These are phyloP conservation scores for Pyrenophora graminea DNA, from an alignment of 2,329 filamentous ascomycete genomes.

Conservation along the genomic window DNA sequence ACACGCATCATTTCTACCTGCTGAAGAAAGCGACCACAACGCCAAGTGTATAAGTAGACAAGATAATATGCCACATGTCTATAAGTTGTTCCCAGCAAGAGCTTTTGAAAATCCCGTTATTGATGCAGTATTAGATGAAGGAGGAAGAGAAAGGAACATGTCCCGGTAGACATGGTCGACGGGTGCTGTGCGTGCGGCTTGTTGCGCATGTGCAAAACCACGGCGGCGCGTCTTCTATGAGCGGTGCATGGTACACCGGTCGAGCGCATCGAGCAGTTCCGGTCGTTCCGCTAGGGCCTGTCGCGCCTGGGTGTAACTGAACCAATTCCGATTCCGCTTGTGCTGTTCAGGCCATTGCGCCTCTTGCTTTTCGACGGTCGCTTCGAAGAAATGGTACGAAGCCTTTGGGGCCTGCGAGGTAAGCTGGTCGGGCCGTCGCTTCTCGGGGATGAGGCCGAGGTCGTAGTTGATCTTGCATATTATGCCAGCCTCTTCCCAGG, in stretches of 20 bases:
- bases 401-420: conserved; percentile 70
- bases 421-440: conserved; percentile 61
- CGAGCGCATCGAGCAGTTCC: conserved; percentile 85
- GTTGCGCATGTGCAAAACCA: conserved; percentile 16
- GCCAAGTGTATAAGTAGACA: conserved; percentile 26
- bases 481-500: conserved; percentile 98
- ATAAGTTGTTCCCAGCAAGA: conserved; percentile 24
- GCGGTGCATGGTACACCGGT: conserved; percentile 67
- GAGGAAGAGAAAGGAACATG: conserved; percentile 15
- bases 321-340: conserved; percentile 90
- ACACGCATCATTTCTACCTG: conserved; percentile 41
- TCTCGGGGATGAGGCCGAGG: conserved; percentile 84
- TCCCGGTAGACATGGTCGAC: conserved; percentile 2
- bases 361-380: conserved; percentile 83
- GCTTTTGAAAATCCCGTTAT: conserved; percentile 36
- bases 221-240: conserved; percentile 24
- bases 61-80: conserved; percentile 25
- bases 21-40: conserved; percentile 39
- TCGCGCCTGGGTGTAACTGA: conserved; percentile 80
- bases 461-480: conserved; percentile 82
- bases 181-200: conserved; percentile 14
- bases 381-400: conserved; percentile 82
- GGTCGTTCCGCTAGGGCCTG: conserved; percentile 76
- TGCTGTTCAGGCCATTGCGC: conserved; percentile 90
- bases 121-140: conserved; percentile 36